phyloP scores from a whole-genome alignment of 75 land plant species.

The Pseudotsuga menziesii region DNA sequence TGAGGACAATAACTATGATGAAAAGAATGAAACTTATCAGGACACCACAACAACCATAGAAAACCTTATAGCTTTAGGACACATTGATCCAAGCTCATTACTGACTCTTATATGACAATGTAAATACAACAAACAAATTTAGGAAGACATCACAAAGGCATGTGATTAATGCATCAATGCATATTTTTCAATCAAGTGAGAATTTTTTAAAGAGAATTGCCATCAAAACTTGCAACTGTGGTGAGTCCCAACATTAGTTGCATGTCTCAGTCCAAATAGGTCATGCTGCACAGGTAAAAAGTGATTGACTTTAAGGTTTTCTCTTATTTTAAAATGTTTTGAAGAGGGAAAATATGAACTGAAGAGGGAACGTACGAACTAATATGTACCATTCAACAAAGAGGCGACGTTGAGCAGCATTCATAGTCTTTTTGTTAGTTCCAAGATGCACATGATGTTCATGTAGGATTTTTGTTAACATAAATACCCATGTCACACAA shows the following conservation, averaged over 20 bases:
- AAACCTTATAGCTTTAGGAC: constrained; percentile 45
- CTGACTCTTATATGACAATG: constrained; percentile 53
- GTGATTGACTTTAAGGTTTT: no score
- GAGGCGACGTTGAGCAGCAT: no score
- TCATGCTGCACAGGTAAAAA: constrained; percentile 27
- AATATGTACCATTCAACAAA: no score
- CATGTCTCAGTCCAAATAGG: constrained; percentile 42
- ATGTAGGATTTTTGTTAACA: no score
- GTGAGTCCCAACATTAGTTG: constrained; percentile 31
- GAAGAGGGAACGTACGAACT: no score
- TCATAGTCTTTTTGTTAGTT: no score
- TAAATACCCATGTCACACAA: no score
- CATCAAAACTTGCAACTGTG: constrained; percentile 32
- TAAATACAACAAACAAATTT: background rate
- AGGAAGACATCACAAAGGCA: no score
- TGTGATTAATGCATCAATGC: background rate
- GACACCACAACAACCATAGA: constrained; percentile 39
- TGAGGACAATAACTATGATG: constrained; percentile 22
- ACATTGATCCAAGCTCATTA: constrained; percentile 65
- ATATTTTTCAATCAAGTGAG: background rate
- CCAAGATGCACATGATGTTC: no score
- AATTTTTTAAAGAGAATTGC: no score
- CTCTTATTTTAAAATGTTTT: no score
- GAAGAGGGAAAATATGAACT: no score
- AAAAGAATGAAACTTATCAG: constrained; percentile 28